Percentiles rank a stretch among this genome's conserved stretches.
Conservation (phyloP, 1,284 basidiomycete genomes). For the Xerocomus minutiporus region DNA sequence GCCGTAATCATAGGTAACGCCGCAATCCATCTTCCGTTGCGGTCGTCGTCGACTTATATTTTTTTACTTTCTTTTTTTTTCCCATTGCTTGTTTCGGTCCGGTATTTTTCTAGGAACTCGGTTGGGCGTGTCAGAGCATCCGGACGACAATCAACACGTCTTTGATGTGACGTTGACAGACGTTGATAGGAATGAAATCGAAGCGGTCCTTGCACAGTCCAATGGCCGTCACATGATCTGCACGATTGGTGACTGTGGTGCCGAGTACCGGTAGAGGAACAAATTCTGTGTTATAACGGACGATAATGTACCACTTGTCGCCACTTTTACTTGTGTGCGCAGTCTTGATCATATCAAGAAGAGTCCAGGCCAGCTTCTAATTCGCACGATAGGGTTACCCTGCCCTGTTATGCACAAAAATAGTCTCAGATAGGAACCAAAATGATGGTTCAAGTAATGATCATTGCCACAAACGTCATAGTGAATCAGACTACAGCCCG, state of each 20-base stretch:
- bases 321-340: not conserved
- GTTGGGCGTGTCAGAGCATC: conserved; percentile 71
- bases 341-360: not conserved
- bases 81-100: not conserved
- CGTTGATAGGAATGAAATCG: conserved; percentile 57
- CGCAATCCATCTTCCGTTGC: not conserved
- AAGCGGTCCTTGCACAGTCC: conserved; percentile 55
- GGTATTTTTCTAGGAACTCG: conserved; percentile 51
- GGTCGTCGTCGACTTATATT: not conserved
- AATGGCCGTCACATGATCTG: conserved; percentile 58
- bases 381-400: not conserved
- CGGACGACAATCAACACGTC: conserved; percentile 60
- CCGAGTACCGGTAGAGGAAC: conserved; percentile 62
- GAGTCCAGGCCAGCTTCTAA: not conserved
- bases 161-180: conserved; percentile 55
- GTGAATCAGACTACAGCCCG: conserved; percentile 4
- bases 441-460: not conserved
- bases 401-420: conserved; percentile 6
- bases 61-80: not conserved
- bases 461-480: conserved; percentile 4
- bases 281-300: not conserved
- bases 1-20: conserved; percentile 68
- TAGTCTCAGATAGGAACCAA: conserved; percentile 3
- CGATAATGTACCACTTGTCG: not conserved
- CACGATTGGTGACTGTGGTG: conserved; percentile 74